Evolutionary conservation across 1,284 basidiomycete genomes (phyloP), one percentile per base, ranked within the genome.

Genomic region (Wolfiporia cocos): DNA sequence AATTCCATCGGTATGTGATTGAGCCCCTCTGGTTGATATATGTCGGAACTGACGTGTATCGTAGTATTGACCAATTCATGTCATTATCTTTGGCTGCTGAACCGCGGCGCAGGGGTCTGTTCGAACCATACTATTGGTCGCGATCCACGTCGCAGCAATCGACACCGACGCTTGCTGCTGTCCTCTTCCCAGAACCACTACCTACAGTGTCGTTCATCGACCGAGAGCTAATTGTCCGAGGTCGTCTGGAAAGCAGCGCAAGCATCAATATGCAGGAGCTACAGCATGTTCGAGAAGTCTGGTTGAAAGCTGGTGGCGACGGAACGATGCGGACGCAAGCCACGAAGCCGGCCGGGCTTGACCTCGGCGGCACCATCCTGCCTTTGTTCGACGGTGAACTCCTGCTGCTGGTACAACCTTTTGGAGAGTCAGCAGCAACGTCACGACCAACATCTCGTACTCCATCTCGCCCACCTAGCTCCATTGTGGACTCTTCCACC

Each of bases 31-130:
- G 9, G 21, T 17, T 29, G 11, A 41, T 14, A 18, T 7, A 23
- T 12, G 9, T 36, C 20, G n/a, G n/a, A n/a, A n/a, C n/a, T n/a
- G 19, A 39, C 9, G 37, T 31, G 44, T 26, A 17, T 34, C 34
- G 24, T n/a, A 88, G 86, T n/a, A 65, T 86, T 45, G 79, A 86
- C 12, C 81, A 86, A 47, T 87, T 86, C 53, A 82, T 86, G 73
- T 77, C 81, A 0, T 68, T 88, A 10, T 91, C 87, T 2, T 61
- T 87, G 31, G 78, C 81, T 20, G 77, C 80, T 12, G 87, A 91
- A 54, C 78, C 86, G 11, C 73, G 77, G 17, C 69, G 78, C 17
- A 81, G 73, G 53, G 81, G 84, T 4, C 62, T 82, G 7, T 87
- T 84, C 45, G 83, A 86, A 49, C 82, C 83, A 0, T 76, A 79